Evolutionary conservation across 208 protist species (phyloP).

Genomic region (Leishmania tropica): DNA sequence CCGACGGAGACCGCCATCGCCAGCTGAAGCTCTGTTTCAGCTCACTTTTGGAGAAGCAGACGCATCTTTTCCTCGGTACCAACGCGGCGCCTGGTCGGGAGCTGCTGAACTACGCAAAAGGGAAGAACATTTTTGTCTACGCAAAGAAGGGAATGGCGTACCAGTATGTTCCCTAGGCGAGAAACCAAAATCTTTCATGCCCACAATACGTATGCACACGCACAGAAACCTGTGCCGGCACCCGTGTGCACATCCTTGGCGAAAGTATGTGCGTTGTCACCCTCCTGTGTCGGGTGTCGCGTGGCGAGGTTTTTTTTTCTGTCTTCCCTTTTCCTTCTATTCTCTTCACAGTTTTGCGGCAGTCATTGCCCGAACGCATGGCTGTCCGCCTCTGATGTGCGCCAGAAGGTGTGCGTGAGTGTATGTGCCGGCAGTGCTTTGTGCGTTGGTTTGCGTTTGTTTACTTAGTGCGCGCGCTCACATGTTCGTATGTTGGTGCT

Average conservation of each 20-base stretch:
- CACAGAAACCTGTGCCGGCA: background rate
- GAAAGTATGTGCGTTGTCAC: background rate
- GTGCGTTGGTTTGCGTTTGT: background rate
- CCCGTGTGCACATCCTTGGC: background rate
- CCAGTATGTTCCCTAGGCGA: constrained; percentile 61
- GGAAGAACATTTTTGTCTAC: constrained; percentile 86
- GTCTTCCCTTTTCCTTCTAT: background rate
- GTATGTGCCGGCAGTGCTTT: background rate
- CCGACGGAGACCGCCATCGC: constrained; percentile 79
- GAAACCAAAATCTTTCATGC: background rate
- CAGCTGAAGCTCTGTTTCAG: constrained; percentile 70
- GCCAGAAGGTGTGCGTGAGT: background rate
- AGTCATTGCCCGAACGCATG: background rate
- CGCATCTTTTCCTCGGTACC: constrained; percentile 78
- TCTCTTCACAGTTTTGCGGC: constrained; percentile 12
- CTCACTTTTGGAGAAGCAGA: constrained; percentile 56
- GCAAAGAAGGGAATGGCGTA: constrained; percentile 68
- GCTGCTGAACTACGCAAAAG: constrained; percentile 80
- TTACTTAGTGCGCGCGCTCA: background rate
- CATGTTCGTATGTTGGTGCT: background rate
- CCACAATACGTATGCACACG: background rate
- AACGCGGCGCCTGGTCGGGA: constrained; percentile 65
- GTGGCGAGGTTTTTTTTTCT: background rate
- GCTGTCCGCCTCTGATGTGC: background rate
- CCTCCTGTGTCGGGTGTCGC: background rate